Evolutionary conservation across 2,329 filamentous ascomycete genomes (phyloP).

Genomic region (Leptographium galeiforme): DNA sequence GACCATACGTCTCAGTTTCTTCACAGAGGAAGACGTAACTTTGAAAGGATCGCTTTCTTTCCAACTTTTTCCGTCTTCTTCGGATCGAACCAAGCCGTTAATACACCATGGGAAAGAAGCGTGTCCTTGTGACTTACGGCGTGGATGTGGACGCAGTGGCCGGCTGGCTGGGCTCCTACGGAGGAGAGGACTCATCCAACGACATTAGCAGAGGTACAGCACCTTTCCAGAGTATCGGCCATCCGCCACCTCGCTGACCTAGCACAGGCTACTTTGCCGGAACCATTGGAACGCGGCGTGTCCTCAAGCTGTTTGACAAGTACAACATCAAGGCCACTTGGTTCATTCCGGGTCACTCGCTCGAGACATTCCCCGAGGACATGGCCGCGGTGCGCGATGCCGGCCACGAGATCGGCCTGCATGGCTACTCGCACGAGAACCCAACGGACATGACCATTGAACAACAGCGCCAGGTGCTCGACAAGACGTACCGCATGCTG

Average conservation of each 20-base stretch:
- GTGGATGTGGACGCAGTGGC: conserved; percentile 67
- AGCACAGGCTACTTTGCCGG: conserved; percentile 44
- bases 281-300: conserved; percentile 48
- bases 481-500: conserved; percentile 59
- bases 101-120: not conserved
- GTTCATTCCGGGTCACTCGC: conserved; percentile 35
- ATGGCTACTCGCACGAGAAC: conserved; percentile 22
- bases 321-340: conserved; percentile 54
- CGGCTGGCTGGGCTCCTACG: conserved; percentile 64
- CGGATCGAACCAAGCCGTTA: too few species aligned
- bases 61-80: not conserved
- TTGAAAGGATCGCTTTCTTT: not conserved
- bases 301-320: conserved; percentile 59
- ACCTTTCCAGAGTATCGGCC: not conserved
- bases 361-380: conserved; percentile 35
- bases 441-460: conserved; percentile 48
- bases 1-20: not conserved
- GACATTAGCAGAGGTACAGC: conserved; percentile 54
- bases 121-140: conserved; percentile 34
- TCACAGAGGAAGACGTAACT: not conserved
- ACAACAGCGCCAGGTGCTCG: conserved; percentile 62
- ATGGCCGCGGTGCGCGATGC: conserved; percentile 29
- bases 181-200: conserved; percentile 56
- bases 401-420: conserved; percentile 36
- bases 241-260: not conserved